Percentiles rank a stretch among this genome's conserved stretches.
These are phyloP conservation scores for Orobanche coerulescens DNA, from an alignment of 257 asterid species.

Conservation along the genomic window DNA sequence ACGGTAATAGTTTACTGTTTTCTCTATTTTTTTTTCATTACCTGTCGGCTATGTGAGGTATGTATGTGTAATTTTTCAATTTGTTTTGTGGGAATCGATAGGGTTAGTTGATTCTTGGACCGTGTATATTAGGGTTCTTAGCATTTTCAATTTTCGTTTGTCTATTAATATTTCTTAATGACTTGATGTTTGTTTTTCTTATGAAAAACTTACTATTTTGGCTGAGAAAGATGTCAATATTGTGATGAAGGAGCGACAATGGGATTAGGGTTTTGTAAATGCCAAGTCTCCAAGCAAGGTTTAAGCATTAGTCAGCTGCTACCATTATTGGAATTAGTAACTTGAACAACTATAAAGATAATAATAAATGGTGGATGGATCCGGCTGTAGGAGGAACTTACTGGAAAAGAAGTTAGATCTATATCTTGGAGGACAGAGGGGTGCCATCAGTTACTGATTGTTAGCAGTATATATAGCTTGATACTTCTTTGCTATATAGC, in stretches of 20 bases:
- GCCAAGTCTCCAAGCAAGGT: not conserved
- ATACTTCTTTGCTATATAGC: no score
- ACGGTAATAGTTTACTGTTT: conserved; percentile 38
- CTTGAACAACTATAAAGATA: conserved; percentile 1
- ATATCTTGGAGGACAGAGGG: conserved; percentile 3
- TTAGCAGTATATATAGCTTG: not conserved
- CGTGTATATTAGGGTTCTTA: not conserved
- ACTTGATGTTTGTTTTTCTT: not conserved
- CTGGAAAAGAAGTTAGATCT: not conserved
- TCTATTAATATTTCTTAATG: not conserved
- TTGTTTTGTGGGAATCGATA: conserved; percentile 2
- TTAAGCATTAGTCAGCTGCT: not conserved
- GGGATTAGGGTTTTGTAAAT: conserved; percentile 27
- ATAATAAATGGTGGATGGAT: conserved; percentile 9
- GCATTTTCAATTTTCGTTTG: not conserved
- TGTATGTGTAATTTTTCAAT: not conserved
- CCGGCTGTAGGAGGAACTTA: not conserved
- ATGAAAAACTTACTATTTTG: not conserved
- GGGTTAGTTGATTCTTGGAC: conserved; percentile 24
- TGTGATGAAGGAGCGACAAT: conserved; percentile 1
- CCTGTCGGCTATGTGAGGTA: not conserved
- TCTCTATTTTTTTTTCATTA: not conserved
- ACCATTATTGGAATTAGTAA: not conserved
- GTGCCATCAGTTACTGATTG: not conserved
- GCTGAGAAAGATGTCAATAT: conserved; percentile 12